phyloP scores from a whole-genome alignment of 1,284 basidiomycete genomes.

The Earliella scabrosa region DNA sequence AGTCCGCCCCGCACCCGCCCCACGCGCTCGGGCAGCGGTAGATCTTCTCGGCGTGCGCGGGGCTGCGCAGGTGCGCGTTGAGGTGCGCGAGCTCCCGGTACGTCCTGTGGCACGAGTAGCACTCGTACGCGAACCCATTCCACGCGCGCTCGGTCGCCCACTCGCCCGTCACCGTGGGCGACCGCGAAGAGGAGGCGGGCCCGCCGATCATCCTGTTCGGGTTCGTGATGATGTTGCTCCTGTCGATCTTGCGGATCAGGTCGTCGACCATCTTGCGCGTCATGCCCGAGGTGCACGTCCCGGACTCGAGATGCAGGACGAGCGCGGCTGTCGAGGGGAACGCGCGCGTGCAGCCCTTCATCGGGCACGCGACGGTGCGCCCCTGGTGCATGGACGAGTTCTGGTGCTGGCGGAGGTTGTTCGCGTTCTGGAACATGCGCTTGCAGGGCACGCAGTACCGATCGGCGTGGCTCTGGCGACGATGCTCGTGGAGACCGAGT shows the following conservation, averaged over 20 bases:
- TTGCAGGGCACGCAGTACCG: constrained; percentile 33
- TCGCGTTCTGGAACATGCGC: constrained; percentile 30
- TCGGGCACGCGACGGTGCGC: constrained; percentile 30
- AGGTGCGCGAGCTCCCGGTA: constrained; percentile 20
- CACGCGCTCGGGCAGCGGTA: constrained; percentile 26
- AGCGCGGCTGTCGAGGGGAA: constrained; percentile 38
- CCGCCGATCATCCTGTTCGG: constrained; percentile 31
- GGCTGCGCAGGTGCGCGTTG: constrained; percentile 28
- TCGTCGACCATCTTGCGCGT: constrained; percentile 35
- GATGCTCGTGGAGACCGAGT: constrained; percentile 29
- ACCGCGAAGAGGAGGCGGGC: too few relatives aligned
- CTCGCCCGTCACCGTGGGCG: too few relatives aligned
- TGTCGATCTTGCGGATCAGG: constrained; percentile 29
- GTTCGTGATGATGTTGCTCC: constrained; percentile 36
- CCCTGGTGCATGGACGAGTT: constrained; percentile 32
- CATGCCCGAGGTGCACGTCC: constrained; percentile 35
- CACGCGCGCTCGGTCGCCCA: constrained; percentile 40
- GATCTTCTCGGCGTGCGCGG: constrained; percentile 31
- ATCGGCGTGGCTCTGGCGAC: constrained; percentile 26
- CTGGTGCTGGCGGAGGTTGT: constrained; percentile 32
- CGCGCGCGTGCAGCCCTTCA: constrained; percentile 27
- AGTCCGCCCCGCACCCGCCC: constrained; percentile 30
- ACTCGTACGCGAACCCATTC: constrained; percentile 43
- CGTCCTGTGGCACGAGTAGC: constrained; percentile 36
- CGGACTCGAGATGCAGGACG: constrained; percentile 38